Evolutionary conservation across 2,329 filamentous ascomycete genomes (phyloP).

Genomic region (Epichloe gansuensis): DNA sequence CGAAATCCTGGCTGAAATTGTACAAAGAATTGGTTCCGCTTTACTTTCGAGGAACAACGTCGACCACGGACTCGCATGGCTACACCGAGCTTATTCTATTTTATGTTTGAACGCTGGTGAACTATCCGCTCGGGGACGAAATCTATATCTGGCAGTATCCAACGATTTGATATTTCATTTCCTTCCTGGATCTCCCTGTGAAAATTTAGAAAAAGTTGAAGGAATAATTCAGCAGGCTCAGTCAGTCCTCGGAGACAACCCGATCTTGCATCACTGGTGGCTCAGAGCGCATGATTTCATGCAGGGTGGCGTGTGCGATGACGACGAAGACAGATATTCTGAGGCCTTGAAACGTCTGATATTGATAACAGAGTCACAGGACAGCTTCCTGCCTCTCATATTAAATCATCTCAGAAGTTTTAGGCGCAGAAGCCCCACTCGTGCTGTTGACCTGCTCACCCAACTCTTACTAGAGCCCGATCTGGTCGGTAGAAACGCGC

Average conservation of each 20-base stretch:
- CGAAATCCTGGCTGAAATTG: conserved; percentile 52
- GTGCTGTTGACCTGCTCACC: conserved; percentile 43
- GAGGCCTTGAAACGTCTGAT: conserved; percentile 50
- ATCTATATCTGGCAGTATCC: conserved; percentile 53
- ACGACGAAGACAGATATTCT: conserved; percentile 35
- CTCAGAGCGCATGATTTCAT: conserved; percentile 49
- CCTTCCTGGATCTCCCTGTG: conserved; percentile 31
- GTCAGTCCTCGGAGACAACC: conserved; percentile 47
- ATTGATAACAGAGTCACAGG: conserved; percentile 43
- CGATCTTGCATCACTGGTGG: conserved; percentile 53
- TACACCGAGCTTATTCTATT: conserved; percentile 51
- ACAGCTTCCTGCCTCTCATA: conserved; percentile 51
- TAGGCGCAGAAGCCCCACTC: conserved; percentile 35
- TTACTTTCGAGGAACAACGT: conserved; percentile 40
- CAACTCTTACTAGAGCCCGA: conserved; percentile 49
- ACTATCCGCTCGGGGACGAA: conserved; percentile 44
- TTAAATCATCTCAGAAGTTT: conserved; percentile 57
- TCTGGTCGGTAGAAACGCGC: conserved; percentile 30
- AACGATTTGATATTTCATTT: conserved; percentile 48
- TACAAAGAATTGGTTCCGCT: conserved; percentile 60
- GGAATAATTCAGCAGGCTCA: conserved; percentile 49
- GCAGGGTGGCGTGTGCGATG: conserved; percentile 25
- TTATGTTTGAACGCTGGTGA: conserved; percentile 40
- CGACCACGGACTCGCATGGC: conserved; percentile 53
- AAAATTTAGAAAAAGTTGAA: conserved; percentile 37